Evolutionary conservation across 2,329 filamentous ascomycete genomes (phyloP), one percentile per base, ranked within the genome.

Genomic region (Coniella lustricola): DNA sequence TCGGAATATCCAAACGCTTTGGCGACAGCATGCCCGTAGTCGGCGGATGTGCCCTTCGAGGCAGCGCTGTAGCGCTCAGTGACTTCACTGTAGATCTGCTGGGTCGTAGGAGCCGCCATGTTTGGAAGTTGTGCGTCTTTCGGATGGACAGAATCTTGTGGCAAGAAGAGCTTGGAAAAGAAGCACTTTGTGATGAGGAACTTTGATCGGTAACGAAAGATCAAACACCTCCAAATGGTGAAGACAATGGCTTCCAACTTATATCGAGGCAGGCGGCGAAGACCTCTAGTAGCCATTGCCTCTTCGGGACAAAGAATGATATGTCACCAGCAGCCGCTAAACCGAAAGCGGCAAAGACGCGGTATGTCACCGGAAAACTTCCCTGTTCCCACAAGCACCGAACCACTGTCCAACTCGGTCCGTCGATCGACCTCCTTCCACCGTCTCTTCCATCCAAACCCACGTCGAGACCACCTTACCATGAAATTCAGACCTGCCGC

Each of bases 1-100:
- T 67, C 63, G 12, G 65, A 65, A 58, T 79, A 80, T 3, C 76
- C 76, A 55, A 79, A 79, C 0, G 76, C 69, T 43, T 65, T 66
- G 22, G 76, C 75, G 10, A 77, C 67, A 3, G 64, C 57, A 32
- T 64, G 58, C 48, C 64, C 65, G 48, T 71, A 70, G 21, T 58
- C 54, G 44, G 55, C 57, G 40, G 56, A 60, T 36, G 48, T 58
- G 37, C 57, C 56, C 18, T 57, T 54, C 3, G 62, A 58, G 12
- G 62, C 58, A 4, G 63, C 56, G 38, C 64, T 65, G 55, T 70
- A 70, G 34, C 62, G 62, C 55, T 64, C 56, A 38, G 53, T 55
- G 36, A 70, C 67, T 34, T 62, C 46, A 4, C 59, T 50, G 52
- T 69, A 69, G 41, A 68, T 64, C 7, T 59, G 44, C 42, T 63